Conservation (phyloP, 2,329 filamentous ascomycete genomes). For the Microdochium trichocladiopsis region DNA sequence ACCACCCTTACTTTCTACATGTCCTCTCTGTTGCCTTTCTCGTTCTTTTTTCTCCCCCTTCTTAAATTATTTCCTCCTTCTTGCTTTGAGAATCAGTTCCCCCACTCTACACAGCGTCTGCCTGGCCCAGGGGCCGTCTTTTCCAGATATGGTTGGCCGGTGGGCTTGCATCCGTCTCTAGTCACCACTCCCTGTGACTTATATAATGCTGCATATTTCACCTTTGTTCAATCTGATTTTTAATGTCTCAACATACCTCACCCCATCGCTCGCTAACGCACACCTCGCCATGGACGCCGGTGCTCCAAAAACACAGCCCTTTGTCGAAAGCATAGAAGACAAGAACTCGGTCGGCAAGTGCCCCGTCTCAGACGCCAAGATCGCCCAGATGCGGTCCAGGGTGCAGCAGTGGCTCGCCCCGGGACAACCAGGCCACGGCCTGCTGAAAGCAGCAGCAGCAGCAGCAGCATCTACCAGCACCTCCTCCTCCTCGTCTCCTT, state of each 20-base stretch:
- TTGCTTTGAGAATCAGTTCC: no score
- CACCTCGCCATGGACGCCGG: neutral
- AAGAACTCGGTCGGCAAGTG: constrained; percentile 52
- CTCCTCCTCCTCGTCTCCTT: constrained; percentile 4
- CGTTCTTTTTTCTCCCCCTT: neutral
- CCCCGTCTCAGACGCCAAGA: constrained; percentile 40
- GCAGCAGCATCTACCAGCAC: neutral
- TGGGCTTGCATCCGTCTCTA: no score
- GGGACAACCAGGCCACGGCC: constrained; percentile 32
- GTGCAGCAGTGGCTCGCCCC: constrained; percentile 40
- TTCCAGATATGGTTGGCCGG: no score
- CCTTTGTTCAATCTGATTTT: no score
- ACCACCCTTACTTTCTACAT: neutral
- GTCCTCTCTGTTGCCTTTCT: neutral
- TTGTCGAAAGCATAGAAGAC: constrained; percentile 52
- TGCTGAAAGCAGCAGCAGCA: constrained; percentile 10
- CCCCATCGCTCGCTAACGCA: no score
- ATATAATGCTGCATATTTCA: no score
- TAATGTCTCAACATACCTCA: no score
- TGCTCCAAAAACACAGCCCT: constrained; percentile 26
- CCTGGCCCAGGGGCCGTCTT: no score
- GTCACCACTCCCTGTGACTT: no score
- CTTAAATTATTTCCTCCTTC: no score
- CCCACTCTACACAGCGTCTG: neutral
- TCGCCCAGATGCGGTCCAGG: constrained; percentile 36